Evolutionary conservation across 2,329 filamentous ascomycete genomes (phyloP).

Genomic region (Stachybotrys echinatus): DNA sequence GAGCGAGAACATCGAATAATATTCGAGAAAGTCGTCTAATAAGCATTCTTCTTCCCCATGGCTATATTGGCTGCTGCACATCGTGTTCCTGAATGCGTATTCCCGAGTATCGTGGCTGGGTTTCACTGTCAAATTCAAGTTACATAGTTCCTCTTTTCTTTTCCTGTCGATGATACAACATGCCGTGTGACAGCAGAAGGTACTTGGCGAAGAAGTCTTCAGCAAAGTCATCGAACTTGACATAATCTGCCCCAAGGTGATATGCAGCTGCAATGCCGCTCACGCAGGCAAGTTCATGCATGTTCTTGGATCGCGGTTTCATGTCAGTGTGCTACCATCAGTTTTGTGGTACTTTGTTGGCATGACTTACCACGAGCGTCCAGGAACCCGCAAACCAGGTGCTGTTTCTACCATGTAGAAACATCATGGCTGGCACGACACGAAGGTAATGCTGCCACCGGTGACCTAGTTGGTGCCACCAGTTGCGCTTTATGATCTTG

Average conservation of each 20-base stretch:
- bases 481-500: slow-evolving; percentile 59
- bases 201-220: slow-evolving; percentile 43
- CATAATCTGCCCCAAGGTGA: slow-evolving; percentile 60
- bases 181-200: slow-evolving; percentile 37
- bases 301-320: too few relatives aligned
- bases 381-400: slow-evolving; percentile 62
- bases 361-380: slow-evolving; percentile 57
- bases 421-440: slow-evolving; percentile 68
- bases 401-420: slow-evolving; percentile 59
- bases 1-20: too few relatives aligned
- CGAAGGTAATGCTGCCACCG: slow-evolving; percentile 58
- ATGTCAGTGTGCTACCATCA: neutral
- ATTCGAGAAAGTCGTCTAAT: too few relatives aligned
- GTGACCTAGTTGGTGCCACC: slow-evolving; percentile 66
- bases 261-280: slow-evolving; percentile 68
- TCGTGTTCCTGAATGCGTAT: too few relatives aligned
- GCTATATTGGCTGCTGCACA: too few relatives aligned
- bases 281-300: slow-evolving; percentile 66
- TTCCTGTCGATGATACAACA: slow-evolving; percentile 29
- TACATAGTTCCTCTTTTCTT: too few relatives aligned
- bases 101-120: too few relatives aligned
- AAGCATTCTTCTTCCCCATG: too few relatives aligned
- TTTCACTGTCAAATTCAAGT: too few relatives aligned
- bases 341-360: too few relatives aligned
- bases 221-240: slow-evolving; percentile 50